phyloP scores from a whole-genome alignment of 495 filamentous ascomycete genomes.

The Penicillium dipodomyicola region DNA sequence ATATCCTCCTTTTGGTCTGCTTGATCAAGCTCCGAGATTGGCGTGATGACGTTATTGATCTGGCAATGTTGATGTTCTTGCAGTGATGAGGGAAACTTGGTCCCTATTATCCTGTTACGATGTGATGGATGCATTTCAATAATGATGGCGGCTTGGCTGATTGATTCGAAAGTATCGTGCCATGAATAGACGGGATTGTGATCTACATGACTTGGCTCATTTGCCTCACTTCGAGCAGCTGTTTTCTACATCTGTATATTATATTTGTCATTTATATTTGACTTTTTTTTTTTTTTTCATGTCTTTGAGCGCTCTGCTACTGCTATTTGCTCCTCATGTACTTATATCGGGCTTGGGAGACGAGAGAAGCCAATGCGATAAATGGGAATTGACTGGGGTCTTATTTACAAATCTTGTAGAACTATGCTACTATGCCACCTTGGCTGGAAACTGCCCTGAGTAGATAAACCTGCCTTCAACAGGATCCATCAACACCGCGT shows the following conservation, averaged over 20 bases:
- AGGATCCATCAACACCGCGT: constrained; percentile 52
- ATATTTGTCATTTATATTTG: not conserved
- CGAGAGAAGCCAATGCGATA: not conserved
- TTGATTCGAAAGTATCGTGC: not conserved
- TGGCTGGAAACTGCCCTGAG: constrained; percentile 33
- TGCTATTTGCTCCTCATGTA: not conserved
- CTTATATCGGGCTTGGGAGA: not conserved
- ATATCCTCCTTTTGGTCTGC: constrained; percentile 2
- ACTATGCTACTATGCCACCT: not conserved
- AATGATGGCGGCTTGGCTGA: constrained; percentile 4
- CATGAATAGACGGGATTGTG: not conserved
- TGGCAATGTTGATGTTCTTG: not conserved
- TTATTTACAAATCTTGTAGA: not conserved
- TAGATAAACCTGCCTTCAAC: constrained; percentile 43
- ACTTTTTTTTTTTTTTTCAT: not conserved
- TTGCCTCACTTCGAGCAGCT: not conserved
- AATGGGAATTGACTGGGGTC: not conserved
- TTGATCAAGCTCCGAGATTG: not conserved
- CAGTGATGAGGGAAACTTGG: not conserved
- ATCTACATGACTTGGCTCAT: not conserved
- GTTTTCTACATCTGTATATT: not conserved
- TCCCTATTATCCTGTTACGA: constrained; percentile 11
- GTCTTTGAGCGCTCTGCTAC: not conserved
- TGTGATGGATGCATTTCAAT: constrained; percentile 15
- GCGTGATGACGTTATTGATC: constrained; percentile 3